Percentiles rank a stretch among this genome's conserved stretches.
These are phyloP conservation scores for Vitis cinerea DNA, from an alignment of 164 flowering plant species.

Conservation along the genomic window DNA sequence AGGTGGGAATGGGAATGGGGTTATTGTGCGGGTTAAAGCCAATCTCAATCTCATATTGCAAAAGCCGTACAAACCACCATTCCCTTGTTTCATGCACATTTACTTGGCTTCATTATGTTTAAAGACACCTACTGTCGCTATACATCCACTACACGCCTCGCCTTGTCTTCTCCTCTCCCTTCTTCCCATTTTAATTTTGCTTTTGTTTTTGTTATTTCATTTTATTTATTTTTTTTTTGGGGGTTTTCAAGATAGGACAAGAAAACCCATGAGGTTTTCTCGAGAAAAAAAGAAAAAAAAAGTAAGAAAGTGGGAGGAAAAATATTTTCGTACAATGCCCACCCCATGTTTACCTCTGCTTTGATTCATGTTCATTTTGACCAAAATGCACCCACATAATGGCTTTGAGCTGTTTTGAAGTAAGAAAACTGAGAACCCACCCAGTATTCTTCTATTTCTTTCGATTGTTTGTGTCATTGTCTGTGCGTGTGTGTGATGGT, in stretches of 20 bases:
- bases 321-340: neutral
- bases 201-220: neutral
- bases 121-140: neutral
- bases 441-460: neutral
- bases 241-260: constrained; percentile 1
- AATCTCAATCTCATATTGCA: neutral
- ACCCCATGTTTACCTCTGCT: neutral
- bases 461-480: neutral
- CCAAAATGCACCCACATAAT: neutral
- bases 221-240: neutral
- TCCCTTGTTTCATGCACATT: constrained; percentile 5
- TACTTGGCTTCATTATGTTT: constrained; percentile 14
- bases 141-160: neutral
- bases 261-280: neutral
- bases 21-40: neutral
- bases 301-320: neutral
- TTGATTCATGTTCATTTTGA: constrained; percentile 1
- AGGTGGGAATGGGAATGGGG: neutral
- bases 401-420: neutral
- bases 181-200: neutral
- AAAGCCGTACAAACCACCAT: constrained; percentile 9
- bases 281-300: neutral
- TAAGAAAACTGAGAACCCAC: neutral
- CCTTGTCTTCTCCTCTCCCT: neutral
- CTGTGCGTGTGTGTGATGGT: neutral